Percentiles rank a stretch among this genome's conserved stretches.
phyloP scores from a whole-genome alignment of 2,329 filamentous ascomycete genomes.

The Magnaporthiopsis rhizophila region DNA sequence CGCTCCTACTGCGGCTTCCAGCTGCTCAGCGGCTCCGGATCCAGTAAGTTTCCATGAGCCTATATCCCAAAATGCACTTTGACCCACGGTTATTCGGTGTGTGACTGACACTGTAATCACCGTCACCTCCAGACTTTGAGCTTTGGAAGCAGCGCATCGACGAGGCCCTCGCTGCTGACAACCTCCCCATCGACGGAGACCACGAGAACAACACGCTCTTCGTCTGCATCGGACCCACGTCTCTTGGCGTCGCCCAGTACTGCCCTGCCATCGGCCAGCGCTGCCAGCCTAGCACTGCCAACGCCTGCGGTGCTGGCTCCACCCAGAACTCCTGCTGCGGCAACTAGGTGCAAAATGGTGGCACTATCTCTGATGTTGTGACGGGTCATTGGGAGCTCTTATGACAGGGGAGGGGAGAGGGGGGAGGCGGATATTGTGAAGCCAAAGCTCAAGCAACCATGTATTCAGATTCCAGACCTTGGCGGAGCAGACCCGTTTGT shows the following conservation, averaged over 20 bases:
- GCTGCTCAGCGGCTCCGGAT: background rate
- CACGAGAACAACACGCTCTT: background rate
- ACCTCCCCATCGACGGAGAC: background rate
- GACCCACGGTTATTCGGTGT: background rate
- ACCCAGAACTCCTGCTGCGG: background rate
- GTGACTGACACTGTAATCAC: background rate
- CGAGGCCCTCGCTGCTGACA: background rate
- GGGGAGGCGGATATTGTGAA: background rate
- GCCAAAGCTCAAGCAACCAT: background rate
- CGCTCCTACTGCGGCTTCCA: background rate
- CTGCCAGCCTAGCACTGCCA: background rate
- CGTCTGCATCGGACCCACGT: background rate
- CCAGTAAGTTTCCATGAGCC: background rate
- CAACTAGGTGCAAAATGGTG: background rate
- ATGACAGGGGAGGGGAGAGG: background rate
- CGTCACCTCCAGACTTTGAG: background rate
- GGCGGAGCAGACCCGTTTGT: background rate
- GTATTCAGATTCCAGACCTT: background rate
- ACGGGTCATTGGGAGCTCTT: background rate
- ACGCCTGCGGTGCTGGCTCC: background rate
- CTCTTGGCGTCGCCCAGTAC: background rate
- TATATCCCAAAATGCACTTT: background rate
- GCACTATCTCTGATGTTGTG: background rate
- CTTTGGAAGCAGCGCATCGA: background rate
- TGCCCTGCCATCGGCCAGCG: background rate